A percentile compares a stretch with the other conserved stretches of the same genome.
phyloP scores from a whole-genome alignment of 2,329 filamentous ascomycete species.

The Fusarium sp. region DNA sequence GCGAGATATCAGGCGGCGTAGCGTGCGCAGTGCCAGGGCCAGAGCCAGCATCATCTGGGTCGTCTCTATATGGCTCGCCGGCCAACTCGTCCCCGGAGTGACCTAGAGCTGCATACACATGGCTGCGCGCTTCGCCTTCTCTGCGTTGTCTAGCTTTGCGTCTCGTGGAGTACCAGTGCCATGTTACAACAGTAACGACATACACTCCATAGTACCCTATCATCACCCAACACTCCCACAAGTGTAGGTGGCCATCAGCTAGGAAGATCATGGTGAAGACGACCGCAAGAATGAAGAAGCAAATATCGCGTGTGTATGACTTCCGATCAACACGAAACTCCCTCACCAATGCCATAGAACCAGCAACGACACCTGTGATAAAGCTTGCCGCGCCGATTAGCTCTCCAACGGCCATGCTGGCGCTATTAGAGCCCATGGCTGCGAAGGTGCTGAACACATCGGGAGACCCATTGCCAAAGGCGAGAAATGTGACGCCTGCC shows the following conservation, averaged over 20 bases:
- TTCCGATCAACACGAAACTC: constrained; percentile 91
- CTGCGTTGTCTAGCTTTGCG: constrained; percentile 68
- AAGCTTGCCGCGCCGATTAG: constrained; percentile 94
- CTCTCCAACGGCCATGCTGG: constrained; percentile 95
- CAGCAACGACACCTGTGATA: constrained; percentile 95
- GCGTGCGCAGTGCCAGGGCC: constrained; percentile 20
- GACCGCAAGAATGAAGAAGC: constrained; percentile 89
- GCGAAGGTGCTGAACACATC: constrained; percentile 99
- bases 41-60: constrained; percentile 52
- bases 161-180: constrained; percentile 86
- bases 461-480: constrained; percentile 96
- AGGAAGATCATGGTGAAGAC: constrained; percentile 88
- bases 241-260: constrained; percentile 80
- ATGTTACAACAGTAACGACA: constrained; percentile 84
- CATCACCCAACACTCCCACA: constrained; percentile 94
- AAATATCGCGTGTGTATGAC: constrained; percentile 90
- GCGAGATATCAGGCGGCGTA: constrained; percentile 50
- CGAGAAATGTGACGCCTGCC: constrained; percentile 94
- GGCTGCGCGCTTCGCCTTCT: constrained; percentile 77
- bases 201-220: constrained; percentile 92
- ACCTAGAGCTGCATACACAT: constrained; percentile 70
- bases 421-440: constrained; percentile 95
- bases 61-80: constrained; percentile 70
- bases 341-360: constrained; percentile 95
- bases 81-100: constrained; percentile 62